These are phyloP conservation scores for Diutina neorugosa DNA, from an alignment of 1,139 yeast species.

Conservation along the genomic window DNA sequence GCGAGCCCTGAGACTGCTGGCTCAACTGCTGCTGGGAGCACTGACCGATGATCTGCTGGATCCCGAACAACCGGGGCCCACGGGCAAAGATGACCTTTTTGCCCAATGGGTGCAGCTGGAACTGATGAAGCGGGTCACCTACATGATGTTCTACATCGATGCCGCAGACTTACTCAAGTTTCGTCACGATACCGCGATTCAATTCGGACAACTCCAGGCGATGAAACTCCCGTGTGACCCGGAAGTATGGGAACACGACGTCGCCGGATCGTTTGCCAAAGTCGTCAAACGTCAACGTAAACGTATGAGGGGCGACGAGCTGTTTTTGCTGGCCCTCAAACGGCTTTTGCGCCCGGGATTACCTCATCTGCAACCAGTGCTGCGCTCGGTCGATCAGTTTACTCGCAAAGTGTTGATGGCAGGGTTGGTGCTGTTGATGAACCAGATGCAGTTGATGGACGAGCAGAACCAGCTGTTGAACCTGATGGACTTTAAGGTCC, in stretches of 20 bases:
- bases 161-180: slow-evolving; percentile 70
- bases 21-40: slow-evolving; percentile 16
- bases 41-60: background rate
- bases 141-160: slow-evolving; percentile 72
- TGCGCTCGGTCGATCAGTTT: slow-evolving; percentile 6
- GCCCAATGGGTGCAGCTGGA: slow-evolving; percentile 66
- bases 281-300: slow-evolving; percentile 24
- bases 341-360: background rate
- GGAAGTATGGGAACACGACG: slow-evolving; percentile 49
- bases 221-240: slow-evolving; percentile 69
- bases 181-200: slow-evolving; percentile 59
- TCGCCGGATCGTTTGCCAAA: slow-evolving; percentile 28
- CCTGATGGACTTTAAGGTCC: slow-evolving; percentile 5
- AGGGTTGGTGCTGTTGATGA: slow-evolving; percentile 10
- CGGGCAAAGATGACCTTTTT: slow-evolving; percentile 19
- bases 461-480: slow-evolving; percentile 9
- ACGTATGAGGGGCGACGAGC: slow-evolving; percentile 13
- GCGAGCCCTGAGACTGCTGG: slow-evolving; percentile 15
- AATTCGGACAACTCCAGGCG: slow-evolving; percentile 63
- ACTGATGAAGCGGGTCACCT: slow-evolving; percentile 64
- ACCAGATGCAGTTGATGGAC: slow-evolving; percentile 10
- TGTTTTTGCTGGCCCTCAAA: background rate
- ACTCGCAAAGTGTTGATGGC: slow-evolving; percentile 7
- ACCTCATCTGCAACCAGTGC: background rate
- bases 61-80: background rate